phyloP scores from a whole-genome alignment of 306 rosid genomes.

The Benincasa hispida region DNA sequence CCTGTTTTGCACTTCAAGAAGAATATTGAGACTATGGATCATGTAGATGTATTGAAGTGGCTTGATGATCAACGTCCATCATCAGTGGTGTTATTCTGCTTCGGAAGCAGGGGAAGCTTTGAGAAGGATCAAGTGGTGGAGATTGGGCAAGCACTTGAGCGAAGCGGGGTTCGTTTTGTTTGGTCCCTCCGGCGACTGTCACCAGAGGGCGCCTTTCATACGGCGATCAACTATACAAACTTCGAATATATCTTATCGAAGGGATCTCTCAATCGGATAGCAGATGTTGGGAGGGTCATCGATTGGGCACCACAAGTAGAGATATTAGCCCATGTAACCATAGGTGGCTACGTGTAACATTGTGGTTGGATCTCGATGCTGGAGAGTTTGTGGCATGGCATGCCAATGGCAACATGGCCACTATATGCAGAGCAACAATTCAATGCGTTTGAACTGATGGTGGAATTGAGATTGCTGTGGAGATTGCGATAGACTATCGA shows the following conservation, averaged over 20 bases:
- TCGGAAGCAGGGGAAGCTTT: conserved; percentile 18
- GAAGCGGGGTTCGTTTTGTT: not conserved
- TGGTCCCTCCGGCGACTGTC: not conserved
- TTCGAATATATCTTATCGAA: not conserved
- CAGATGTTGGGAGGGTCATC: conserved; percentile 5
- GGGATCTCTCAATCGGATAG: conserved; percentile 10
- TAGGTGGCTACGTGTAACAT: conserved; percentile 22
- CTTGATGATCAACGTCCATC: conserved; percentile 10
- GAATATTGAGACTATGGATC: not conserved
- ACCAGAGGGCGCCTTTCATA: not conserved
- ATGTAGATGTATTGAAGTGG: conserved; percentile 4
- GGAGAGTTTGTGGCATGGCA: conserved; percentile 37
- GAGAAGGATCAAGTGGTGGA: conserved; percentile 7
- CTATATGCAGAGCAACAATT: conserved; percentile 34
- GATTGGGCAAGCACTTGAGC: conserved; percentile 13
- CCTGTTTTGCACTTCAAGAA: not conserved
- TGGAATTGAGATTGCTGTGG: conserved; percentile 22
- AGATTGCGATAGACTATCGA: conserved; percentile 6
- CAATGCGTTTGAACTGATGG: conserved; percentile 30
- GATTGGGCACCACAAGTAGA: conserved; percentile 24
- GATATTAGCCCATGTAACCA: too few relatives aligned
- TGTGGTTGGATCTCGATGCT: conserved; percentile 50
- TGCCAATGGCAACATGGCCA: conserved; percentile 46
- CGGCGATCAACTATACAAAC: not conserved
- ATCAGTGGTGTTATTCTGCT: conserved; percentile 25